Evolutionary conservation across 768 basidiomycete species (phyloP), one percentile per base, ranked within the genome.

Genomic region (Podaxis mareebaensis): DNA sequence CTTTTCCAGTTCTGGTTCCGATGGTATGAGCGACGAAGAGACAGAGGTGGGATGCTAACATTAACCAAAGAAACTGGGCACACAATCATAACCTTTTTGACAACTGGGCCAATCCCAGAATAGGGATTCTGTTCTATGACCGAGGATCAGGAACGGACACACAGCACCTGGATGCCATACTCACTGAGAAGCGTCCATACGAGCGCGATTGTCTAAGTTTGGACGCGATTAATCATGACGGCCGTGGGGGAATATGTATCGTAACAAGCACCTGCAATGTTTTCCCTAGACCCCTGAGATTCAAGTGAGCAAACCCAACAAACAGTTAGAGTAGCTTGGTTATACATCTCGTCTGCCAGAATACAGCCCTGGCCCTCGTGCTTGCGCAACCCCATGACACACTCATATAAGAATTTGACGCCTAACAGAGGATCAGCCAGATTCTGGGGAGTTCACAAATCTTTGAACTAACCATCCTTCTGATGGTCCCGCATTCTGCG

Each of bases 291-390:
- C 96, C 96, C 96, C 96, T 79, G 20, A 39, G 64, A 38, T 13
- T 5, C 54, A 60, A 40, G 63, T 64, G 20, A 72, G 63, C 30
- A 58, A 24, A 15, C 48, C 48, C 42, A 44, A 36, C 58, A 28
- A 38, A 53, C 17, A n/a, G n/a, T 20, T 8, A 20, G 52, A 6
- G 59, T 60, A 53, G 38, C 73, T 54, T 65, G 13, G 53, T 30
- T 15, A 33, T 40, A 93, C 95, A 97, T 96, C 70, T 99, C 97
- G 74, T 99, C 97, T 1, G 96, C 97, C 38, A 99, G 83, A 67
- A 99, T 97, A 68, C 94, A 96, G 1, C 96, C 96, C 71, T 92
- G 87, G 1, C 94, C 92, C 74, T 96, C 94, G 65, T 94, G 92
- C 72, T 88, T 91, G 59, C 92, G 83, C 70, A 97, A 78, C 10